These are phyloP conservation scores for Penicillium italicum DNA, from an alignment of 2,329 filamentous ascomycete species.

Conservation along the genomic window DNA sequence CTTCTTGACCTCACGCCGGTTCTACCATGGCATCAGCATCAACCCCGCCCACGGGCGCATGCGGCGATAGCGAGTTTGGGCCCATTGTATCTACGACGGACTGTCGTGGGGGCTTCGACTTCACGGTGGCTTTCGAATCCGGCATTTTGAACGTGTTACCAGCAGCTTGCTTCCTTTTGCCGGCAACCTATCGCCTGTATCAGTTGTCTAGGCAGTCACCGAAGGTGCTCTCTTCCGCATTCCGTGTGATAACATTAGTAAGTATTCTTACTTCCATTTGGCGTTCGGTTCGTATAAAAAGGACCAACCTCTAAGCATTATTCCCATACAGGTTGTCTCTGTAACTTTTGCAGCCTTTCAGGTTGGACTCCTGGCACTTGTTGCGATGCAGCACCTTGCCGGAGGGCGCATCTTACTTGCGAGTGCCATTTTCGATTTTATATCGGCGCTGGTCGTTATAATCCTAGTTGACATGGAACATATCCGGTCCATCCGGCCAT, in stretches of 20 bases:
- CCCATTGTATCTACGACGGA: constrained; percentile 3
- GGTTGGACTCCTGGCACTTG: constrained; percentile 1
- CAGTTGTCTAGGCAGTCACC: constrained; percentile 11
- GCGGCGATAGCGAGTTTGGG: constrained; percentile 3
- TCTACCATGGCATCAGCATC: neutral
- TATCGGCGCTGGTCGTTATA: constrained; percentile 19
- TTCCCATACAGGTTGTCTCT: neutral
- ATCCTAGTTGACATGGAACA: constrained; percentile 24
- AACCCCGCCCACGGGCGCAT: neutral
- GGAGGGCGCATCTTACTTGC: neutral
- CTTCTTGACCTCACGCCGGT: neutral
- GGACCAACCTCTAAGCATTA: neutral
- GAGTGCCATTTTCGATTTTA: constrained; percentile 14
- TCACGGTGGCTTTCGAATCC: constrained; percentile 16
- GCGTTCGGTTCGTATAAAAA: neutral
- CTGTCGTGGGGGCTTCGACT: constrained; percentile 21
- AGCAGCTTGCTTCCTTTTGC: constrained; percentile 4
- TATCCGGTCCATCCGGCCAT: constrained; percentile 28
- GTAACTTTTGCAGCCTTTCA: constrained; percentile 2
- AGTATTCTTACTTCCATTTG: neutral
- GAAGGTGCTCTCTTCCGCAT: constrained; percentile 14
- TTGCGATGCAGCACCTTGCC: neutral
- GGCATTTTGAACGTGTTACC: constrained; percentile 12
- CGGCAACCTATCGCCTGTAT: constrained; percentile 12
- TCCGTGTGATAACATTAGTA: neutral